A percentile compares a stretch with the other conserved stretches of the same genome.
These are phyloP conservation scores for Kodamaea nitidulidarum DNA, from an alignment of 805 yeast species.

Conservation along the genomic window DNA sequence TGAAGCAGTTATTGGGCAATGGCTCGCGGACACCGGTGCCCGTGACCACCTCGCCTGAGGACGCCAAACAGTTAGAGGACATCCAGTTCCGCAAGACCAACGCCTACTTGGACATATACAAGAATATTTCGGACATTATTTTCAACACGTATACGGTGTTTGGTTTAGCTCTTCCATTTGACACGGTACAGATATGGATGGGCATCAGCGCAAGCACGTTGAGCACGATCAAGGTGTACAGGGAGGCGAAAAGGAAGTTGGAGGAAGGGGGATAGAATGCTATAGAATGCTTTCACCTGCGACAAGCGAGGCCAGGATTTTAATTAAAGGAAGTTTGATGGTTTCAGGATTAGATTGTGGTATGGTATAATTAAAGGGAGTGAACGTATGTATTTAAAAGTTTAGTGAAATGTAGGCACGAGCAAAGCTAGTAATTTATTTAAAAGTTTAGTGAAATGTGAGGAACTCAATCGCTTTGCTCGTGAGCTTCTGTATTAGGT, in stretches of 20 bases:
- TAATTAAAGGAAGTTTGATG: no score
- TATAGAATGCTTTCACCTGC: no score
- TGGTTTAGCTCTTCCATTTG: slow-evolving; percentile 30
- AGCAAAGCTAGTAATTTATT: no score
- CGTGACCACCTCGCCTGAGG: slow-evolving; percentile 19
- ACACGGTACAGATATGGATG: slow-evolving; percentile 43
- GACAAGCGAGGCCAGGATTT: no score
- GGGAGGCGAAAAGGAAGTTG: slow-evolving; percentile 33
- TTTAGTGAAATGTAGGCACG: no score
- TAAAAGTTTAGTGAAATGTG: no score
- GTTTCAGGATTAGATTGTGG: no score
- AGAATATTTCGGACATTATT: slow-evolving; percentile 35
- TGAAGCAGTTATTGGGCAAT: slow-evolving; percentile 36
- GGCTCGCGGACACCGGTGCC: slow-evolving; percentile 12
- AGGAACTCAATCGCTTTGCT: no score
- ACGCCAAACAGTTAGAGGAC: slow-evolving; percentile 23
- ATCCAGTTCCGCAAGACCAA: slow-evolving; percentile 36
- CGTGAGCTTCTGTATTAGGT: no score
- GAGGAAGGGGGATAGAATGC: slow-evolving; percentile 10
- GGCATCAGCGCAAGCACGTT: slow-evolving; percentile 39
- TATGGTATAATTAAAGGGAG: no score
- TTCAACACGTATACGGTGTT: slow-evolving; percentile 43
- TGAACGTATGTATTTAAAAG: no score
- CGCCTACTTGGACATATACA: slow-evolving; percentile 36
- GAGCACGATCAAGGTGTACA: slow-evolving; percentile 35